Evolutionary conservation across 1,139 yeast genomes (phyloP), one percentile per base, ranked within the genome.

Genomic region (Yamadazyma mexicana): DNA sequence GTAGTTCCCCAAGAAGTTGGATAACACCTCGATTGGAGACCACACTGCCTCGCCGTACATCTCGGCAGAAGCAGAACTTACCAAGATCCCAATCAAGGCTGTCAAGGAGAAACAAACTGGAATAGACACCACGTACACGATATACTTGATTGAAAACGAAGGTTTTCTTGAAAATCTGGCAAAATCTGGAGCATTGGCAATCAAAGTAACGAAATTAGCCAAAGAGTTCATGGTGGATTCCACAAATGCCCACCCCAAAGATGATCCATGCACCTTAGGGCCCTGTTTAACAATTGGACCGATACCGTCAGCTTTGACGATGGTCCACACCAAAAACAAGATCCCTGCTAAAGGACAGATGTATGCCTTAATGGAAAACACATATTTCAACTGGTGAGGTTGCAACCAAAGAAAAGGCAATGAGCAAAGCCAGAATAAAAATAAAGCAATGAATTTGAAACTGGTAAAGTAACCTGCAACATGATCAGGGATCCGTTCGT

Each of bases 121-220:
- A 46, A 88, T 81, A 5, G 91, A 74, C 20, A 84, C 53, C 3
- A 77, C 75, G 51, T 70, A 68, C 10, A 69, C 74, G 46, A 69
- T 50, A 44, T 70, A 70, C 45, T 69, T 71, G 61, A 70, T 65
- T 17, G 66, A 58, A 43, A 66, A 69, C 7, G 71, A 56, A 8
- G 73, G 71, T 37, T 56, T 58, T 41, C 73, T 75, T 8, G 96
- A 84, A 60, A 88, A 85, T 60, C 96, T 80, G 17, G 95, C 75
- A 61, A 87, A 88, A 73, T 89, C 97, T 0, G 96, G 95, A 15
- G 95, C 85, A 62, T 89, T 89, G 47, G 85, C 79, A 54, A 87
- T 84, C 55, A 89, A 73, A 6, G 96, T 86, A 5, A 95, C 94
- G 55, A 88, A 88, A 63, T 87, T 86, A 20, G 95, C 88, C 50